Percentiles rank a stretch among this genome's conserved stretches.
Evolutionary conservation across 2,329 filamentous ascomycete genomes (phyloP).

Genomic region (Thelonectria discophora): DNA sequence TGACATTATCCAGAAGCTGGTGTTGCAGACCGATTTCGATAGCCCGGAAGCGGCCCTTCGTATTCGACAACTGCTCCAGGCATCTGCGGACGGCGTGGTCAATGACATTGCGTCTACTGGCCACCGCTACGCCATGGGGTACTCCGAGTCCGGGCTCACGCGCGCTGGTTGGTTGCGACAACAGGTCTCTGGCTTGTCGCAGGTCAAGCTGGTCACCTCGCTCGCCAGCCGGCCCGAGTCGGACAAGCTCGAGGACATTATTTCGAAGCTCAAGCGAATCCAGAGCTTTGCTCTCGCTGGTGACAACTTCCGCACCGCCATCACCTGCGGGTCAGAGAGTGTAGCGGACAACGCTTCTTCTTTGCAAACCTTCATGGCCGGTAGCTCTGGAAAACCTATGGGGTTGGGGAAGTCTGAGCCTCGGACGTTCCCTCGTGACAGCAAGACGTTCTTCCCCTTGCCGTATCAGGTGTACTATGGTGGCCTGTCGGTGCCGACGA

Average conservation of each 20-base stretch:
- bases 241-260: slow-evolving; percentile 77
- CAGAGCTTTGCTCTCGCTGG: slow-evolving; percentile 80
- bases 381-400: slow-evolving; percentile 44
- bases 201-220: slow-evolving; percentile 83
- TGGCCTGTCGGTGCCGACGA: slow-evolving; percentile 80
- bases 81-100: slow-evolving; percentile 86
- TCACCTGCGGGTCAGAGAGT: slow-evolving; percentile 86
- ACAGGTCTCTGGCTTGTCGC: slow-evolving; percentile 88
- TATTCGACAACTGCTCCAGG: slow-evolving; percentile 86
- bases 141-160: slow-evolving; percentile 82
- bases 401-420: slow-evolving; percentile 49
- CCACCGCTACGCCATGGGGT: slow-evolving; percentile 84
- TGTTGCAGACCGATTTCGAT: slow-evolving; percentile 90
- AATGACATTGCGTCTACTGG: slow-evolving; percentile 92
- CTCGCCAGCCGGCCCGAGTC: slow-evolving; percentile 77
- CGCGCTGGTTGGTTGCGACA: slow-evolving; percentile 77
- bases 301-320: slow-evolving; percentile 75
- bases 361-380: slow-evolving; percentile 73
- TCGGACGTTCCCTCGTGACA: slow-evolving; percentile 56
- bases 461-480: slow-evolving; percentile 99
- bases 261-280: slow-evolving; percentile 85
- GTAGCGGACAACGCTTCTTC: slow-evolving; percentile 74
- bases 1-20: slow-evolving; percentile 79
- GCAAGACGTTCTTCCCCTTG: slow-evolving; percentile 88
- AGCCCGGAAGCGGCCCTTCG: slow-evolving; percentile 81